Percentiles rank a stretch among this genome's conserved stretches.
These are phyloP conservation scores for Aspergillus melleus DNA, from an alignment of 2,329 filamentous ascomycete genomes.

Conservation along the genomic window DNA sequence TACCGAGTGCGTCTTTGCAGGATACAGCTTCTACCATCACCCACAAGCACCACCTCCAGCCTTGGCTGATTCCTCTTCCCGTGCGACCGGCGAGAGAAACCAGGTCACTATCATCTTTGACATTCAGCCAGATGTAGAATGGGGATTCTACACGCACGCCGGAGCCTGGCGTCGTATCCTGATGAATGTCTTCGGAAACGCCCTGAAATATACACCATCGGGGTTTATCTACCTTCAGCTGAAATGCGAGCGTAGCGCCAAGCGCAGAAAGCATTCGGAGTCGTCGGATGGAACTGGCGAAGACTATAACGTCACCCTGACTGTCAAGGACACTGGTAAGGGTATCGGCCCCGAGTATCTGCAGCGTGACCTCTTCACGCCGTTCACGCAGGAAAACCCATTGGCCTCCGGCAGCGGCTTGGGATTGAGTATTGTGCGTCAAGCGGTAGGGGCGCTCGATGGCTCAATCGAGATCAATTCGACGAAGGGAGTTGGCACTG, in stretches of 20 bases:
- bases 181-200: conserved; percentile 52
- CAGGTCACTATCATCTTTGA: conserved; percentile 35
- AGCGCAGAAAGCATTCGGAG: background rate
- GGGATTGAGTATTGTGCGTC: conserved; percentile 59
- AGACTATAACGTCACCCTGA: conserved; percentile 19
- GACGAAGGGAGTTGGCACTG: conserved; percentile 26
- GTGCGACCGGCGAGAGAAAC: background rate
- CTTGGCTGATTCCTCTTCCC: conserved; percentile 1
- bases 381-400: conserved; percentile 61
- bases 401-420: conserved; percentile 59
- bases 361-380: conserved; percentile 47
- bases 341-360: conserved; percentile 29
- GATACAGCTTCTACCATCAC: conserved; percentile 7
- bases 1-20: conserved; percentile 20
- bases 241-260: conserved; percentile 14
- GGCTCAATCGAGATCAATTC: conserved; percentile 30
- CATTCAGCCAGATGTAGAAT: conserved; percentile 43
- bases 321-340: conserved; percentile 31
- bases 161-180: conserved; percentile 50
- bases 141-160: conserved; percentile 47
- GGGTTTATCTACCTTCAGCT: conserved; percentile 44
- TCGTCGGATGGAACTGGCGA: background rate
- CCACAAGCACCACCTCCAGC: background rate
- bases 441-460: conserved; percentile 28
- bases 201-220: conserved; percentile 48